Base-by-base conservation (phyloP, 202 grass and related monocot species). In the Setaria viridis region DNA sequence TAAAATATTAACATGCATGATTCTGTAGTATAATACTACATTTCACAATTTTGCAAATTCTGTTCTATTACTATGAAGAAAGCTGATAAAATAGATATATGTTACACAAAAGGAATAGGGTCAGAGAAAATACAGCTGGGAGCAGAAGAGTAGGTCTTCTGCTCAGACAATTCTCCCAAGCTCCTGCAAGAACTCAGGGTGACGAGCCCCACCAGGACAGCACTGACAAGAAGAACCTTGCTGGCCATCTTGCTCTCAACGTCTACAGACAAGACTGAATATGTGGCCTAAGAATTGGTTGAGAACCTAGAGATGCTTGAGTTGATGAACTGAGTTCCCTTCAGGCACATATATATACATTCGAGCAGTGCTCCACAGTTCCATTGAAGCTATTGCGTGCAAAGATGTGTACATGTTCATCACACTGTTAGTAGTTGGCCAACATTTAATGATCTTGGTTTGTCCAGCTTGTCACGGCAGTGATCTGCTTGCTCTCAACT, bases 121-220 rank as follows among this genome's bases (percentile, higher is more conserved):
- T 54, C 68, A 86, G 57, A 74, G 20, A 68, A 82, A 55, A 72
- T 91, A 94, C 88, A 88, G 20, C 83, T 77, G 34, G 85, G 74
- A 78, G 67, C 13, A 83, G 88, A 83, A 19, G 84, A 79, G 74
- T 86, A 79, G 20, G 79, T 76, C 74, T 94, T 92, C 32, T 86
- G 68, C 25, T 81, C 90, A 72, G 84, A 73, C 57, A 84, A 88
- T 48, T 90, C 92, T 85, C 74, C 92, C 62, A 92, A 74, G 63
- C 68, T 92, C 76, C 93, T 90, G 69, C 90, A 92, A 46, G 91
- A 85, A 67, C 83, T 85, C 68, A 89, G 85, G 78, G 85, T 86
- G 66, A 84, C 35, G 7, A 95, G 70, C 51, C 90, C 93, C 67
- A 87, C 69, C 49, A 95, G 37, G 78, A 95, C 81, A 43, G 46